Conservation (phyloP, 768 basidiomycete species). For the Ramaria sp. region DNA sequence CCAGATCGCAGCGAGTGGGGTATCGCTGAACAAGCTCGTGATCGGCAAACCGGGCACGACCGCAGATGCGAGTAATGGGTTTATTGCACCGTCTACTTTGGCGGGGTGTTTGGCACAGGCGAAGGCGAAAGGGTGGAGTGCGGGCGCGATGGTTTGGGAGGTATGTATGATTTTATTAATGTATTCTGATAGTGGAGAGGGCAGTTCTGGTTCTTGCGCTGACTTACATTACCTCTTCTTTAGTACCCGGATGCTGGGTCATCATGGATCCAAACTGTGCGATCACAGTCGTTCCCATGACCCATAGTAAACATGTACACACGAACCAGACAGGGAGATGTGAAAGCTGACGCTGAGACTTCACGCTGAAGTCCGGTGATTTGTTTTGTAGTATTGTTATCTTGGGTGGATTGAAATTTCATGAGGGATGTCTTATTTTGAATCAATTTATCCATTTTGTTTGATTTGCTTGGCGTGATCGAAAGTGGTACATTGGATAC, state of each 20-base stretch:
- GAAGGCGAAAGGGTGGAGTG: conserved; percentile 50
- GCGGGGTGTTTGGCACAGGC: conserved; percentile 51
- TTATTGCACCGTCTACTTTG: conserved; percentile 45
- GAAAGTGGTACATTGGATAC: no score
- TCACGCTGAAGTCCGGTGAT: no score
- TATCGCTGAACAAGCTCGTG: conserved; percentile 52
- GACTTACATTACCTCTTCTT: conserved; percentile 13
- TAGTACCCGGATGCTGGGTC: conserved; percentile 31
- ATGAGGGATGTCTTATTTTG: no score
- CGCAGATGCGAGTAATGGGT: conserved; percentile 47
- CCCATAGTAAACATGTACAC: no score
- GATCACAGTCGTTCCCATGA: conserved; percentile 25
- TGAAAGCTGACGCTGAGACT: no score
- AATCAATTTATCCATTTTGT: no score
- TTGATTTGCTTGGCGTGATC: no score
- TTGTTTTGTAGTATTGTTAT: no score
- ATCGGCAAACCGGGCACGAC: conserved; percentile 61
- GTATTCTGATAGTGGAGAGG: no score
- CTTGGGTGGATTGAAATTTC: no score
- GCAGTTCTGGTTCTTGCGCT: background rate
- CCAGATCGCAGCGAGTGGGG: conserved; percentile 47
- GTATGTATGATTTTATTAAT: conserved; percentile 16
- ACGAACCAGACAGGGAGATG: no score
- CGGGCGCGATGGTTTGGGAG: conserved; percentile 25
- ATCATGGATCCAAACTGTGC: conserved; percentile 30